These are phyloP conservation scores for Coniochaeta hoffmannii DNA, from an alignment of 2,329 filamentous ascomycete genomes.

Conservation along the genomic window DNA sequence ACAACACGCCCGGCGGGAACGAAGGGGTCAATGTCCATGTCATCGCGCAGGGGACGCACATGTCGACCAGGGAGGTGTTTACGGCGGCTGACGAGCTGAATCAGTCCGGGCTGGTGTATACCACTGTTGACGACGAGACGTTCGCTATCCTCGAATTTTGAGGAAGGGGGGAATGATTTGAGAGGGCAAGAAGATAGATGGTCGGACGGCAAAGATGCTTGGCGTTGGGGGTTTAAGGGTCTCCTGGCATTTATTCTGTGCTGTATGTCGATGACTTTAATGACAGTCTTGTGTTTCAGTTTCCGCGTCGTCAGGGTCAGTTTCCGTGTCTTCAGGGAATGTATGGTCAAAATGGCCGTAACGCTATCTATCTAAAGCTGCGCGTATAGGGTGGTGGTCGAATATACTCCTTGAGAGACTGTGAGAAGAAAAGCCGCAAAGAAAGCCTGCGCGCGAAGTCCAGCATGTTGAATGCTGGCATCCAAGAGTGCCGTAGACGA, in stretches of 20 bases:
- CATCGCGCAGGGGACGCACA: constrained; percentile 57
- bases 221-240: neutral
- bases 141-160: constrained; percentile 75
- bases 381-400: neutral
- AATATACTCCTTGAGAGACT: neutral
- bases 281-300: neutral
- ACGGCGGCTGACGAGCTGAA: constrained; percentile 77
- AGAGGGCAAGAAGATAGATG: neutral
- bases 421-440: neutral
- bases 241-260: neutral
- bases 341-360: neutral
- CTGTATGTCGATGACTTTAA: neutral
- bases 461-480: constrained; percentile 11
- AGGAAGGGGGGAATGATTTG: neutral
- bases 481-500: neutral
- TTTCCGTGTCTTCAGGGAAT: neutral
- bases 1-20: constrained; percentile 60
- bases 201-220: neutral
- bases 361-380: neutral
- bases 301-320: too few relatives aligned
- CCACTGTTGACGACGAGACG: constrained; percentile 87
- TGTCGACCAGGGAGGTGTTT: constrained; percentile 64
- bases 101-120: constrained; percentile 69
- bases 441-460: neutral
- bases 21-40: constrained; percentile 79